A percentile compares a stretch with the other conserved stretches of the same genome.
Evolutionary conservation across 805 yeast species (phyloP).

Genomic region (Schwanniomyces vanrijiae): DNA sequence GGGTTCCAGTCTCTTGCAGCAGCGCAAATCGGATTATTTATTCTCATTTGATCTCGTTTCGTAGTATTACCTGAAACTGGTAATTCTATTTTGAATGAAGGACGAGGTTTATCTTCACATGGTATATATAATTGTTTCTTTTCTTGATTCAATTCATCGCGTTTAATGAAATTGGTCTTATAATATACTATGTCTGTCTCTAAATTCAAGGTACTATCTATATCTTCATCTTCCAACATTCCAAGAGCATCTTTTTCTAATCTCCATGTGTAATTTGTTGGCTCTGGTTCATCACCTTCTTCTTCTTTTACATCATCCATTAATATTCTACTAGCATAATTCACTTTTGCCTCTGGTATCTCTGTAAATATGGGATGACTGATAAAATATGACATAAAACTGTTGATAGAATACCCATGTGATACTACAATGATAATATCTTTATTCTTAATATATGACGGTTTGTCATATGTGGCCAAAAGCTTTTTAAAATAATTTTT

Average conservation of each 20-base stretch:
- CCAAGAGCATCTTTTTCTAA: constrained; percentile 33
- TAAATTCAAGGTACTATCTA: constrained; percentile 33
- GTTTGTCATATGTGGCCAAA: constrained; percentile 43
- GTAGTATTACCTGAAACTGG: constrained; percentile 3
- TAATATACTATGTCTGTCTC: constrained; percentile 45
- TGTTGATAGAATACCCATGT: constrained; percentile 43
- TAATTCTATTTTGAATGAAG: constrained; percentile 32
- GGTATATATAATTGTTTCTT: constrained; percentile 10
- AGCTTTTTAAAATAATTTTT: constrained; percentile 40
- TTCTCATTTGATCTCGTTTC: constrained; percentile 8
- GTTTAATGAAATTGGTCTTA: constrained; percentile 42
- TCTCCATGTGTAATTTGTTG: constrained; percentile 27
- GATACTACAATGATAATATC: constrained; percentile 39
- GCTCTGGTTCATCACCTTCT: constrained; percentile 13
- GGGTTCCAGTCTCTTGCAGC: constrained; percentile 44
- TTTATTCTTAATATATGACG: constrained; percentile 26
- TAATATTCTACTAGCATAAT: constrained; percentile 26
- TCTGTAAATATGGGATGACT: constrained; percentile 47
- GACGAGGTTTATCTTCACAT: constrained; percentile 25
- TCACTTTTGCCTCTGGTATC: constrained; percentile 39
- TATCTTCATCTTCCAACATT: constrained; percentile 21
- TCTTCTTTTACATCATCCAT: constrained; percentile 9
- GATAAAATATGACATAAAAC: constrained; percentile 38
- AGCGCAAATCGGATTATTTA: constrained; percentile 34
- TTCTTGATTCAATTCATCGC: constrained; percentile 26